Evolutionary conservation across 108 stramenopile genomes (phyloP), one percentile per base, ranked within the genome.

Genomic region (Fistulifera pelliculosa): DNA sequence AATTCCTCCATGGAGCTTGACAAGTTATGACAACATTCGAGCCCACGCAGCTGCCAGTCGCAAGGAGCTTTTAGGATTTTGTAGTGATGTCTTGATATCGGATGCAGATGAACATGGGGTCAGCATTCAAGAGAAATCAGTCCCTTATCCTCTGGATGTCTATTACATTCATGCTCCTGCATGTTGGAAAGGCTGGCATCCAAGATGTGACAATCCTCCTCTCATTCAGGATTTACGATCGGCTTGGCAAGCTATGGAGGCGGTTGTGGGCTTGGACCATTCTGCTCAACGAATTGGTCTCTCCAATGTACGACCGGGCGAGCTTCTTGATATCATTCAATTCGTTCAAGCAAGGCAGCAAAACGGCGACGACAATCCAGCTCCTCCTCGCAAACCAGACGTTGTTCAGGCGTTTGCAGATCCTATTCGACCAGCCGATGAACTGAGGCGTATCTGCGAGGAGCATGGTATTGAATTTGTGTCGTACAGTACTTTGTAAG

Each of bases 401-500:
- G 75, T 57, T n/a, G 44, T 77, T 26, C 75, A 77, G 41, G 60
- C 59, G 14, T 71, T 58, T 54, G 70, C 70, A 2, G 75, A 77
- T 65, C 75, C 75, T 1, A 44, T 77, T 13, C 13, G 39, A 13
- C 68, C 75, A 26, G 61, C 69, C 5, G 54, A 58, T 19, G 70
- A 71, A 45, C 25, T 77, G 12, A 50, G 75, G 7, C 16, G 35
- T 38, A 55, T 77, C 25, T 77, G 75, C 42, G 15, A 58, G 26
- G 55, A 77, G 21, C 35, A 77, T 39, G 60, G 50, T n/a, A 77
- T 77, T 65, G 70, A 77, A 41, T 77, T 77, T 62, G 75, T 77
- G 5, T 77, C 75, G 17, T 77, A 77, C 58, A 67, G 65, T 17
- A 77, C 75, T 0, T 49, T 77, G 13, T 67, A 67, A 17, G 68